phyloP scores from a whole-genome alignment of 768 basidiomycete genomes.

The Tulasnella sp. region DNA sequence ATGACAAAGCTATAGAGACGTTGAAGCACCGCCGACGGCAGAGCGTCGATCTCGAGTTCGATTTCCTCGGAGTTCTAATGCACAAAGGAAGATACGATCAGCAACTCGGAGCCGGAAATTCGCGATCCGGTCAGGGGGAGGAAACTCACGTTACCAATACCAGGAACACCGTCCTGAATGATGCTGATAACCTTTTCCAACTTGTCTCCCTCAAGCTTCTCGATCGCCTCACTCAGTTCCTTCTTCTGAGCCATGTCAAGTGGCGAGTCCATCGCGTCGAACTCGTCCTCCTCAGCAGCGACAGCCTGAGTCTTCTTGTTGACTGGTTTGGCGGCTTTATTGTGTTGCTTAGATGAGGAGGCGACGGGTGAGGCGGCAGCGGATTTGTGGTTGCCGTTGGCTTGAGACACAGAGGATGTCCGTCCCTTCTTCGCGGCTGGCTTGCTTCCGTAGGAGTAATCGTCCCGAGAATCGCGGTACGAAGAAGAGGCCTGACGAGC shows the following conservation, averaged over 20 bases:
- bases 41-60: constrained; percentile 90
- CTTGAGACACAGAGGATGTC: neutral
- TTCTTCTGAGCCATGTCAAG: constrained; percentile 83
- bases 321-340: neutral
- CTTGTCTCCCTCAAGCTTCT: constrained; percentile 55
- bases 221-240: constrained; percentile 83
- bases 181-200: constrained; percentile 15
- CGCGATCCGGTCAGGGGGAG: neutral
- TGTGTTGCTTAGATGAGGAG: constrained; percentile 6
- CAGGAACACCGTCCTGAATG: constrained; percentile 44
- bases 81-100: neutral
- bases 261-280: constrained; percentile 56
- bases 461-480: neutral
- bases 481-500: neutral
- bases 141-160: constrained; percentile 75
- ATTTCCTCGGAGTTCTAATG: constrained; percentile 92
- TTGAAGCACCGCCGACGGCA: constrained; percentile 76
- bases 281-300: constrained; percentile 16
- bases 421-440: neutral
- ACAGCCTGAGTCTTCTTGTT: constrained; percentile 27
- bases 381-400: neutral
- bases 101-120: neutral
- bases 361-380: neutral
- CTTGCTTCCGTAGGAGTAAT: neutral
- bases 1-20: constrained; percentile 77